Evolutionary conservation across 805 yeast species (phyloP).

Genomic region (Cyberlindnera lachancei): DNA sequence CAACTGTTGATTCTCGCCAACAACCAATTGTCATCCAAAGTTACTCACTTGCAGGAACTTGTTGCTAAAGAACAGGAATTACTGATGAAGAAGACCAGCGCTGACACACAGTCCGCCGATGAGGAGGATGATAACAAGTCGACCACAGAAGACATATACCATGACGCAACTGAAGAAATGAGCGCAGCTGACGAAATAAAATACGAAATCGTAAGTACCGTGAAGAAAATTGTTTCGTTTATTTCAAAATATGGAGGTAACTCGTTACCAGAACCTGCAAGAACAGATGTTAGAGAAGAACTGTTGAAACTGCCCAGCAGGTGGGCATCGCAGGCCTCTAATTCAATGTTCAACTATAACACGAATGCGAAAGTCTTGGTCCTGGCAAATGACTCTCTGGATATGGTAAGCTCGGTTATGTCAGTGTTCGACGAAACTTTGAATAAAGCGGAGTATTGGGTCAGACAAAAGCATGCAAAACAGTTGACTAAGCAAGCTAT

Average conservation of each 20-base stretch:
- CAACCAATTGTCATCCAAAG: constrained; percentile 61
- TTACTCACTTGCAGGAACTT: constrained; percentile 51
- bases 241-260: constrained; percentile 80
- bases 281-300: constrained; percentile 73
- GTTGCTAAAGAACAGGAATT: constrained; percentile 39
- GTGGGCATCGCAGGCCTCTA: constrained; percentile 43
- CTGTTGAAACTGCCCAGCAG: constrained; percentile 67
- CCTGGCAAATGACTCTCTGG: constrained; percentile 83
- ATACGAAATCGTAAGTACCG: constrained; percentile 80
- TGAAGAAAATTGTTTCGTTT: constrained; percentile 78
- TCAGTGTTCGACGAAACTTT: constrained; percentile 80
- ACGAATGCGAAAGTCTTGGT: constrained; percentile 68
- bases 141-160: constrained; percentile 24
- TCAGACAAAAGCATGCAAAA: constrained; percentile 36
- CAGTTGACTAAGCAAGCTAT: constrained; percentile 25
- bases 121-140: constrained; percentile 4
- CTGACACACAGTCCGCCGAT: not conserved
- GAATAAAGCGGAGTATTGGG: constrained; percentile 83
- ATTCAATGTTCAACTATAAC: constrained; percentile 17
- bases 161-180: constrained; percentile 25
- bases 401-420: constrained; percentile 74
- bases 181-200: constrained; percentile 39
- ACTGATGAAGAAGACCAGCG: constrained; percentile 3
- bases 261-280: constrained; percentile 69
- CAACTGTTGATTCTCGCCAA: constrained; percentile 78